Evolutionary conservation across 2,329 filamentous ascomycete species (phyloP).

Genomic region (Hymenoscyphus linearis): DNA sequence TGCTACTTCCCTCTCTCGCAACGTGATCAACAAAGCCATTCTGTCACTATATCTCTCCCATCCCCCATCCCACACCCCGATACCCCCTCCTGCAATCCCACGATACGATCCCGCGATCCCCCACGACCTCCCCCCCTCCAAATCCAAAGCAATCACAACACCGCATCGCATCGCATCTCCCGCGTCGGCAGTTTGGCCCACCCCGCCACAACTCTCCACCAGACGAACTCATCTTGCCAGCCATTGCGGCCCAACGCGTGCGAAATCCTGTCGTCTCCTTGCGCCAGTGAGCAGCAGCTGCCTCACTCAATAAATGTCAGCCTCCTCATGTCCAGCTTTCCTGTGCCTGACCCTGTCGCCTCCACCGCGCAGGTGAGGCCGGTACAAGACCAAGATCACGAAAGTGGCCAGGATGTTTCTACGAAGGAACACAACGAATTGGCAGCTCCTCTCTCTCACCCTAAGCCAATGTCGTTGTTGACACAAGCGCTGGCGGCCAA

Average conservation of each 20-base stretch:
- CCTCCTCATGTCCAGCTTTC: constrained; percentile 33
- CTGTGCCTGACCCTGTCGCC: constrained; percentile 32
- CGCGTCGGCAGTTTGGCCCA: background rate
- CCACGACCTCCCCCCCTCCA: background rate
- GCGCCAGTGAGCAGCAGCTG: constrained; percentile 5
- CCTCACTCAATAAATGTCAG: constrained; percentile 31
- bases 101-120: background rate
- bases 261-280: constrained; percentile 30
- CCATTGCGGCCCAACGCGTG: constrained; percentile 26
- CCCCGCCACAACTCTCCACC: background rate
- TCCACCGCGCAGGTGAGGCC: constrained; percentile 27
- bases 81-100: background rate
- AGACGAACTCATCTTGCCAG: background rate
- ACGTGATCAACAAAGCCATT: background rate
- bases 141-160: too few relatives aligned
- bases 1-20: background rate
- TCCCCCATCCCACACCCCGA: background rate
- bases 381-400: constrained; percentile 16
- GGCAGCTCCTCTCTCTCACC: constrained; percentile 11
- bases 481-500: constrained; percentile 27
- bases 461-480: constrained; percentile 27
- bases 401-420: constrained; percentile 21
- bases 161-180: background rate
- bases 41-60: background rate
- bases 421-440: constrained; percentile 19